Conservation (phyloP, 352 stramenopile genomes). For the Hyaloperonospora arabidopsidis region DNA sequence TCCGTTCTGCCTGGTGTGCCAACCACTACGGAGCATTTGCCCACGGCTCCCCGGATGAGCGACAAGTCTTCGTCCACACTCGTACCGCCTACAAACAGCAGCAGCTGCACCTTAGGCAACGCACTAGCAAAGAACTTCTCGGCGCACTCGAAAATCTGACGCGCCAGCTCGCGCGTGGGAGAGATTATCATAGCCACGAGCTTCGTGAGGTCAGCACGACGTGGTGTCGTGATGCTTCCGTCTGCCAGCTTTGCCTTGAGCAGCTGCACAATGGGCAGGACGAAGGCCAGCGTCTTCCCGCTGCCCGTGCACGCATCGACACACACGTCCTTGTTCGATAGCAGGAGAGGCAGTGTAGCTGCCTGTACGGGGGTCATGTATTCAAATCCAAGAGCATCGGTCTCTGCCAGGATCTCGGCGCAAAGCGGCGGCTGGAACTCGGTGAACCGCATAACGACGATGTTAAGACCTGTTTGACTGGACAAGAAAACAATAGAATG, state of each 20-base stretch:
- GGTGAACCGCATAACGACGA: constrained; percentile 65
- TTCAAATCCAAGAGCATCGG: constrained; percentile 77
- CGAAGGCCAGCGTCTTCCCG: constrained; percentile 93
- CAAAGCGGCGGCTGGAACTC: constrained; percentile 77
- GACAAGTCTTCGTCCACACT: constrained; percentile 80
- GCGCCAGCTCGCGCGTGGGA: constrained; percentile 84
- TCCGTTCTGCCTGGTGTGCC: constrained; percentile 78
- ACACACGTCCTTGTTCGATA: constrained; percentile 91
- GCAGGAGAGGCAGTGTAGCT: constrained; percentile 86
- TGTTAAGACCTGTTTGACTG: too few relatives aligned
- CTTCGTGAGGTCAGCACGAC: constrained; percentile 46
- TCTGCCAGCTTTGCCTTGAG: constrained; percentile 61
- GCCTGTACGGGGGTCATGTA: constrained; percentile 90
- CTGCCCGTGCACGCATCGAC: constrained; percentile 92
- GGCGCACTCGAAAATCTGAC: constrained; percentile 76
- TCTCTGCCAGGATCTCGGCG: constrained; percentile 56
- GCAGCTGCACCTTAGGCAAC: constrained; percentile 54
- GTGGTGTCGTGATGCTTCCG: constrained; percentile 48
- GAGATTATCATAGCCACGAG: constrained; percentile 82
- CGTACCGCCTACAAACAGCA: constrained; percentile 88
- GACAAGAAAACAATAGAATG: too few relatives aligned
- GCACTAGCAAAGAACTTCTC: constrained; percentile 53
- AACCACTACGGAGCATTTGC: constrained; percentile 70
- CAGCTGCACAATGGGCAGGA: constrained; percentile 91
- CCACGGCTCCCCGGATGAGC: constrained; percentile 45